Percentiles rank a stretch among this genome's conserved stretches.
These are phyloP conservation scores for Trichoderma parareesei DNA, from an alignment of 495 filamentous ascomycete genomes.

Conservation along the genomic window DNA sequence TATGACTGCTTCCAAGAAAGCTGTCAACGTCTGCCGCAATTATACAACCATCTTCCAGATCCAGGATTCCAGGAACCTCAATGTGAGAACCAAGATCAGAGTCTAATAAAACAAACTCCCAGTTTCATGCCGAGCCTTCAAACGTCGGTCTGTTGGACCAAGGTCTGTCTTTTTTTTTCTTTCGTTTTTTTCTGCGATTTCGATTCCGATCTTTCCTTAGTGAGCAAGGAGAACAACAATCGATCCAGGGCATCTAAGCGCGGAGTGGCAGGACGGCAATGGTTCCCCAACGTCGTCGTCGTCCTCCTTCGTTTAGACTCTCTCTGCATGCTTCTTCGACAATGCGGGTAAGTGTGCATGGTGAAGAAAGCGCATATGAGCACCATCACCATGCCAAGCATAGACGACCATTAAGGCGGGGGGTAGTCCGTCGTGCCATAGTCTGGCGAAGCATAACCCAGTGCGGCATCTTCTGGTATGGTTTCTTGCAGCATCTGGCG, in stretches of 20 bases:
- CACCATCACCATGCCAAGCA: background rate
- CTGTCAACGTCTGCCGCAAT: background rate
- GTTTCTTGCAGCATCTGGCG: too few species aligned
- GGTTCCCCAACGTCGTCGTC: background rate
- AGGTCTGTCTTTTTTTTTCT: background rate
- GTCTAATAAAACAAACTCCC: constrained; percentile 2
- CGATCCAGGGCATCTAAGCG: background rate
- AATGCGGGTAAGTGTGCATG: background rate
- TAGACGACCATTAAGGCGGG: too few species aligned
- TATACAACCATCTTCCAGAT: background rate
- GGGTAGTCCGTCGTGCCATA: too few species aligned
- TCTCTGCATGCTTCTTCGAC: background rate
- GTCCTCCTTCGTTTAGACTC: background rate
- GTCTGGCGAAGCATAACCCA: too few species aligned
- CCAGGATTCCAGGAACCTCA: background rate
- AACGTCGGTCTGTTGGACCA: background rate
- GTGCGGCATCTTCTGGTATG: too few species aligned
- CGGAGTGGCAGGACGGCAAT: background rate
- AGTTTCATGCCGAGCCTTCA: background rate
- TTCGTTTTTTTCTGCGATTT: background rate
- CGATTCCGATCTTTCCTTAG: too few species aligned
- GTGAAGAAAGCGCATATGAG: background rate
- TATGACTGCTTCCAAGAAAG: background rate
- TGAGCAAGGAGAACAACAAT: too few species aligned
- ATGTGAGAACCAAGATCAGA: background rate